Base-by-base conservation (phyloP, 306 rosid genomes). In the Echinosophora koreensis region DNA sequence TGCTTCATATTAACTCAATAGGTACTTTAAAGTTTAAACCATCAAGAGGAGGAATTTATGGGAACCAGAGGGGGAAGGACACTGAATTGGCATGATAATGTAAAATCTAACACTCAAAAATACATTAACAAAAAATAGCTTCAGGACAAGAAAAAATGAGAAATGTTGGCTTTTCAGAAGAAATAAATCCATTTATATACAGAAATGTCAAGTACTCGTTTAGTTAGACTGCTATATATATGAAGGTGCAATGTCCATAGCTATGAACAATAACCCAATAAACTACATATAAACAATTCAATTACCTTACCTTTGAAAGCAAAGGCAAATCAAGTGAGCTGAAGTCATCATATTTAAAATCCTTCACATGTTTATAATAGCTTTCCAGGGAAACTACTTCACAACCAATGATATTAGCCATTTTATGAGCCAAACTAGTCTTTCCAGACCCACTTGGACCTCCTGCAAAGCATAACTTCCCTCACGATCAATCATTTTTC, bases 361-460 rank as follows among this genome's bases (percentile, higher is more conserved):
- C 97, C 92, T 95, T 95, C 39, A 89, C 90, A 84, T 82, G 90
- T 71, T 89, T 92, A 74, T 92, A 90, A 83, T 95, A 95, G 87
- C 92, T 95, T 86, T 95, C 99, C 69, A 95, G 90, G 47, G 97
- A 92, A 84, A 95, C 82, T 69, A 95, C 97, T 86, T 92, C 97
- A 87, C 99, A 92, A 18, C 99, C 99, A 80, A 95, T 91, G 66
- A 95, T 95, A 77, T 92, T 95, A 70, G 99, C 99, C 99, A 95
- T 89, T 88, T 95, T 95, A 86, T 89, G 99, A 74, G 99, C 99
- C 89, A 95, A 92, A 90, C 99, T 92, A 86, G 99, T 92, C 93
- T 95, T 95, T 79, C 99, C 99, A 79, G 97, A 95, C 49, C 99
- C 99, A 85, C 99, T 95, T 84, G 99, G 99, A 76, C 99, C 99